Percentiles rank a stretch among this genome's conserved stretches.
Evolutionary conservation across 2,329 filamentous ascomycete species (phyloP).

Genomic region (Diplodia seriata): DNA sequence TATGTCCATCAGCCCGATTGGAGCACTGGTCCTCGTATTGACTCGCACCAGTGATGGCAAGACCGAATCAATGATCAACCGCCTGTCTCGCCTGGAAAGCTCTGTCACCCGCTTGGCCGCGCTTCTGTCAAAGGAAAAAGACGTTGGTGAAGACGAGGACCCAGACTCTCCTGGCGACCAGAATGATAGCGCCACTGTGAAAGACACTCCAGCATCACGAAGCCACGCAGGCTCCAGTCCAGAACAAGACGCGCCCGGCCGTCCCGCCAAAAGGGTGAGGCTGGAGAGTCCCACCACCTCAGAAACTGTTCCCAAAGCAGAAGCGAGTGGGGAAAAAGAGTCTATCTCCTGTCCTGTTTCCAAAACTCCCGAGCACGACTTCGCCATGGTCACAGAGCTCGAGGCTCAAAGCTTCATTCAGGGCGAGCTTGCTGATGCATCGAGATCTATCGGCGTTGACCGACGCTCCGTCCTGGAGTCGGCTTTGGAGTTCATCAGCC

Average conservation of each 20-base stretch:
- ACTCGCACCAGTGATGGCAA: slow-evolving; percentile 22
- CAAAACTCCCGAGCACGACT: slow-evolving; percentile 8
- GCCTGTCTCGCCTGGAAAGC: slow-evolving; percentile 19
- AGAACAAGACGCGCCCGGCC: not conserved
- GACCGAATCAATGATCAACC: slow-evolving; percentile 24
- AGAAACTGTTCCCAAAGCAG: not conserved
- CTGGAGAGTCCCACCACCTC: not conserved
- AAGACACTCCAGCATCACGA: not conserved
- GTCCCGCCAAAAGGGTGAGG: slow-evolving; percentile 22
- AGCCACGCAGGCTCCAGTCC: not conserved
- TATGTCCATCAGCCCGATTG: not conserved
- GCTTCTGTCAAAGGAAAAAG: slow-evolving; percentile 14
- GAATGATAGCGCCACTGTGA: not conserved
- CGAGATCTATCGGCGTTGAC: slow-evolving; percentile 9
- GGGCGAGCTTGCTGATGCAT: slow-evolving; percentile 19
- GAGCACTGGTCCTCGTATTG: not conserved
- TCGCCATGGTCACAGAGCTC: slow-evolving; percentile 6
- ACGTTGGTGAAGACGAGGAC: not conserved
- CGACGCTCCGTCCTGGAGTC: slow-evolving; percentile 24
- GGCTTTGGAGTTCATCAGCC: slow-evolving; percentile 20
- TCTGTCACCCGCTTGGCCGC: slow-evolving; percentile 25
- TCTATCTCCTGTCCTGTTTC: not conserved
- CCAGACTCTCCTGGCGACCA: not conserved
- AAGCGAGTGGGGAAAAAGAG: not conserved
- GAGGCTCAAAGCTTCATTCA: slow-evolving; percentile 28